Base-by-base conservation (phyloP, 305 asterid genomes). In the Lippia alba region DNA sequence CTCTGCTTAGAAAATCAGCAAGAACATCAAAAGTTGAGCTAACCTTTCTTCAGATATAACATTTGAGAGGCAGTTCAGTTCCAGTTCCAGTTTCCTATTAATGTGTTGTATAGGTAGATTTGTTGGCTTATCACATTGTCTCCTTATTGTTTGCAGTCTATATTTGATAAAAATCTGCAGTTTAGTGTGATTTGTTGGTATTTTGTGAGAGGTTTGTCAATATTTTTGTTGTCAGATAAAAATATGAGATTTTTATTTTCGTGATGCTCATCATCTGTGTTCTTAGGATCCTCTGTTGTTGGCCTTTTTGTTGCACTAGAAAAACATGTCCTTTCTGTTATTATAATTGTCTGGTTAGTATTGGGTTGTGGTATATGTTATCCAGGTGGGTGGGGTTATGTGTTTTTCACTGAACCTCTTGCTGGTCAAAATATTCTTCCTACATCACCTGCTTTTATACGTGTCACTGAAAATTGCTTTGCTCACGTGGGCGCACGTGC, bases 71-170 rank as follows among this genome's bases (percentile, higher is more conserved):
- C 85, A 77, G 83, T 84, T 24, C 30, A 24, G 30, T 24, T 24
- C n/a, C n/a, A n/a, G n/a, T n/a, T n/a, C n/a, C 30, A 24, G 30
- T 24, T 24, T 79, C 41, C 41, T 36, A 36, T 56, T 67, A 70
- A 75, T 83, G 85, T 83, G 89, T 82, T 84, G 95, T 89, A 87
- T 89, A 85, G 96, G 87, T 86, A 70, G 61, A 46, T 75, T 61
- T 69, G 76, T 74, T 81, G 85, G 84, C 80, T 70, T 77, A 71
- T 80, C 79, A 68, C 71, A 77, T 70, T 67, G 73, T 74, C 77
- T 70, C 56, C 67, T 78, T 78, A 66, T 76, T 77, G 85, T 84
- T 79, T 82, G 91, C 93, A 84, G 91, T 82, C 82, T 85, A 76
- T 83, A 86, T 87, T 89, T 86, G 84, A 84, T 24, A 24, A 36